Evolutionary conservation across 2,329 filamentous ascomycete genomes (phyloP).

Genomic region (Apiospora hydei): DNA sequence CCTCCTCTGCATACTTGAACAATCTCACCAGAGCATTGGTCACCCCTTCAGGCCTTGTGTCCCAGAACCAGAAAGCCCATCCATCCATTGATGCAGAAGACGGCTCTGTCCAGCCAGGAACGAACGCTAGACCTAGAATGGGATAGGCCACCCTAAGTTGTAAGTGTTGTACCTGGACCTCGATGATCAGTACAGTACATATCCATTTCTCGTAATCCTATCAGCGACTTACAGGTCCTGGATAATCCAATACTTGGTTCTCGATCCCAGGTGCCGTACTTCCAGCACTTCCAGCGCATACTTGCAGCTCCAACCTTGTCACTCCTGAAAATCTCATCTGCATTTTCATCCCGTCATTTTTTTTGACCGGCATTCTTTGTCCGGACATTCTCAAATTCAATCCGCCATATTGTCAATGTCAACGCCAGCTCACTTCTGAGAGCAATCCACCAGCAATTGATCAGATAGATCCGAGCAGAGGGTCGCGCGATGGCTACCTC

Average conservation of each 20-base stretch:
- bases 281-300: background rate
- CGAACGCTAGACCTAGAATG: slow-evolving; percentile 17
- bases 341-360: background rate
- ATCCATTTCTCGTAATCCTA: background rate
- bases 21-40: background rate
- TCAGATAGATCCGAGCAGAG: background rate
- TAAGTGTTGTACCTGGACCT: slow-evolving; percentile 9
- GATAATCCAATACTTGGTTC: background rate
- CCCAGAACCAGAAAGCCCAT: background rate
- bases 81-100: background rate
- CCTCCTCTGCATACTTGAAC: background rate
- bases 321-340: background rate
- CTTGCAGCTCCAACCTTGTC: slow-evolving; percentile 13
- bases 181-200: slow-evolving; percentile 18
- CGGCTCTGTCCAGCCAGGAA: background rate
- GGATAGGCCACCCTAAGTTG: background rate
- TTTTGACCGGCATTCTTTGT: background rate
- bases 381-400: background rate
- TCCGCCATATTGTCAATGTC: background rate
- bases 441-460: slow-evolving; percentile 1
- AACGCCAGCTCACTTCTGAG: background rate
- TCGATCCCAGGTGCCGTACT: background rate
- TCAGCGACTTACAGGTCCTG: slow-evolving; percentile 1
- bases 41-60: background rate
- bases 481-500: slow-evolving; percentile 7